Evolutionary conservation across 768 basidiomycete genomes (phyloP).

Genomic region (Boletellus ananas): DNA sequence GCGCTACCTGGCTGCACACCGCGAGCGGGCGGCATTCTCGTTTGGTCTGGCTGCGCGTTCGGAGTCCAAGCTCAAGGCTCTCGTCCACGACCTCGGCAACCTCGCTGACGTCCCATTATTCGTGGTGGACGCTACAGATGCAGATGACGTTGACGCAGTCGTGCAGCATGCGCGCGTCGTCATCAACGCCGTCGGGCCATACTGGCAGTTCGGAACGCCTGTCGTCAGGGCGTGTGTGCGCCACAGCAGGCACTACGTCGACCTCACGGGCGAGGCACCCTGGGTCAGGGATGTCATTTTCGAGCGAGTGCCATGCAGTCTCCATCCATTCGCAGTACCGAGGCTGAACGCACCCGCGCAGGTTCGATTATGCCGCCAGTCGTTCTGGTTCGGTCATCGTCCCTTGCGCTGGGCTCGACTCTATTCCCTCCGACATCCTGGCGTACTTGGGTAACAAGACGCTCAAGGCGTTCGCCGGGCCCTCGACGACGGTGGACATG

Average conservation of each 20-base stretch:
- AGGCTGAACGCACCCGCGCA: conserved; percentile 28
- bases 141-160: conserved; percentile 48
- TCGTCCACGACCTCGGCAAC: conserved; percentile 41
- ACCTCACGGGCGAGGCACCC: conserved; percentile 69
- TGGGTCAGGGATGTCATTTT: conserved; percentile 65
- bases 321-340: conserved; percentile 1
- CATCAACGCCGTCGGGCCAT: conserved; percentile 77
- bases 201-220: conserved; percentile 64
- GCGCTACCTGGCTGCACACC: conserved; percentile 63
- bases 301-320: conserved; percentile 38
- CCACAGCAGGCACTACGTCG: conserved; percentile 79
- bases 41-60: conserved; percentile 73
- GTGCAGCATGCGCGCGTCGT: conserved; percentile 63
- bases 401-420: conserved; percentile 76
- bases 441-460: conserved; percentile 68
- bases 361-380: conserved; percentile 69
- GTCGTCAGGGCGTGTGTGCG: conserved; percentile 77
- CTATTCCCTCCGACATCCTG: conserved; percentile 68
- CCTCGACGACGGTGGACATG: conserved; percentile 40
- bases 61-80: conserved; percentile 50
- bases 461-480: conserved; percentile 46
- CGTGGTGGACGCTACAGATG: conserved; percentile 57
- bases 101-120: conserved; percentile 45
- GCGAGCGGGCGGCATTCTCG: conserved; percentile 55
- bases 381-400: conserved; percentile 73